phyloP scores from a whole-genome alignment of 352 stramenopile species.

The Pythium monospermum region DNA sequence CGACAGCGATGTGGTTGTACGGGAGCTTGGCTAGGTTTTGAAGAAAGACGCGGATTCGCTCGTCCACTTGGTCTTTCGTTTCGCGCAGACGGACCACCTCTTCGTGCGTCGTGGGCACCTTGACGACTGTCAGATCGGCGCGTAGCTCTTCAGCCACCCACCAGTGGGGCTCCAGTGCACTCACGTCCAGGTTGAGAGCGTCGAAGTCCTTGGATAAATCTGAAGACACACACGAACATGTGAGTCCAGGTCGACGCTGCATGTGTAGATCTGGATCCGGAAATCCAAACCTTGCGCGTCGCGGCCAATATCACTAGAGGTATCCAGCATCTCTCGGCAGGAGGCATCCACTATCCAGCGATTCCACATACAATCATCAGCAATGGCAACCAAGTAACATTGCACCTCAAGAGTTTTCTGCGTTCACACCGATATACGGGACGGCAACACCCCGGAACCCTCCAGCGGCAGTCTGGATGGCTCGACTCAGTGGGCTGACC shows the following conservation, averaged over 20 bases:
- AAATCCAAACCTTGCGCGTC: conserved; percentile 33
- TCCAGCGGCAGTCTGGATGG: conserved; percentile 72
- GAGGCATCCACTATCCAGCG: conserved; percentile 46
- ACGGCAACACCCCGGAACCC: conserved; percentile 49
- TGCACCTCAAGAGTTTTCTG: neutral
- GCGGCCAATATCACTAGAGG: conserved; percentile 74
- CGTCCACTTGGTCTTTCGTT: conserved; percentile 45
- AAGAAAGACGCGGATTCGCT: conserved; percentile 63
- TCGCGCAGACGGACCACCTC: conserved; percentile 62
- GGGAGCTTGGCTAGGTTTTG: conserved; percentile 42
- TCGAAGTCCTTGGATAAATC: conserved; percentile 17
- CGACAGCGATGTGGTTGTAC: conserved; percentile 67
- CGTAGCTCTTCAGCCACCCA: conserved; percentile 46
- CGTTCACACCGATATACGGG: conserved; percentile 54
- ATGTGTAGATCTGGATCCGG: neutral
- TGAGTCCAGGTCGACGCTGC: too few relatives aligned
- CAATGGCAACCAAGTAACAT: neutral
- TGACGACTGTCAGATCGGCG: conserved; percentile 22
- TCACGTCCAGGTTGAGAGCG: conserved; percentile 26
- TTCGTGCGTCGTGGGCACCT: conserved; percentile 30
- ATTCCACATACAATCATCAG: neutral
- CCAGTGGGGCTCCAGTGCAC: conserved; percentile 45
- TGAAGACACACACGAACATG: too few relatives aligned
- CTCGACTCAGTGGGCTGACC: conserved; percentile 75
- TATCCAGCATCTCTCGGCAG: conserved; percentile 84